Percentiles rank a stretch among this genome's conserved stretches.
Conservation (phyloP, 805 yeast genomes). For the Metschnikowia anglica region DNA sequence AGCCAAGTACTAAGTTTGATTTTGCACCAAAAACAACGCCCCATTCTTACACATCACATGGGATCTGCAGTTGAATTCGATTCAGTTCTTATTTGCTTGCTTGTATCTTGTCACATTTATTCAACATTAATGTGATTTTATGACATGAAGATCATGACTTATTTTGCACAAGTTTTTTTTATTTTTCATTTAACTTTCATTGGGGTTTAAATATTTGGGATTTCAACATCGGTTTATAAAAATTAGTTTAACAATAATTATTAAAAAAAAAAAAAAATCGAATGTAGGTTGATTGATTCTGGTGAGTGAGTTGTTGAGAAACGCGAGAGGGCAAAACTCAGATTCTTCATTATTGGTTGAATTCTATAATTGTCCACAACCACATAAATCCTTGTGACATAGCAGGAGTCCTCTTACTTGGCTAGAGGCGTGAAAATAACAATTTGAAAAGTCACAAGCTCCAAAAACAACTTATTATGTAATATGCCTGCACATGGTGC, state of each 20-base stretch:
- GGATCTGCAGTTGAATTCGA: slow-evolving; percentile 15
- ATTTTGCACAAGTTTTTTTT: slow-evolving; percentile 25
- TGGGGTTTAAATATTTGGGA: slow-evolving; percentile 44
- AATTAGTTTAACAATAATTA: slow-evolving; percentile 15
- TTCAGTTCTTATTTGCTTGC: slow-evolving; percentile 41
- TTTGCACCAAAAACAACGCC: slow-evolving; percentile 9
- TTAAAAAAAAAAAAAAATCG: not conserved
- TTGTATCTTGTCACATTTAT: slow-evolving; percentile 40
- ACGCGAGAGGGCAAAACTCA: no score
- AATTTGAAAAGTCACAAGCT: no score
- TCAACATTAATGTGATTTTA: slow-evolving; percentile 49
- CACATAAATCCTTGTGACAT: no score
- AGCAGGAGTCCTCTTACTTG: no score
- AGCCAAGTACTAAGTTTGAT: slow-evolving; percentile 35
- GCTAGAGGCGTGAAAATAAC: no score
- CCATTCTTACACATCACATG: slow-evolving; percentile 11
- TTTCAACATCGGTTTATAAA: slow-evolving; percentile 49
- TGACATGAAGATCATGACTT: slow-evolving; percentile 23
- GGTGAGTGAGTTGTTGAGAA: not conserved
- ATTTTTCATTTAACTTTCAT: slow-evolving; percentile 19
- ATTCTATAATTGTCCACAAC: no score
- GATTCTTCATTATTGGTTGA: no score
- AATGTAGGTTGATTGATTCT: not conserved
- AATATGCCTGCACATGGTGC: no score
- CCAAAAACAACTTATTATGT: no score